Evolutionary conservation across 2,329 filamentous ascomycete species (phyloP).

Genomic region (Lachnellula suecica): DNA sequence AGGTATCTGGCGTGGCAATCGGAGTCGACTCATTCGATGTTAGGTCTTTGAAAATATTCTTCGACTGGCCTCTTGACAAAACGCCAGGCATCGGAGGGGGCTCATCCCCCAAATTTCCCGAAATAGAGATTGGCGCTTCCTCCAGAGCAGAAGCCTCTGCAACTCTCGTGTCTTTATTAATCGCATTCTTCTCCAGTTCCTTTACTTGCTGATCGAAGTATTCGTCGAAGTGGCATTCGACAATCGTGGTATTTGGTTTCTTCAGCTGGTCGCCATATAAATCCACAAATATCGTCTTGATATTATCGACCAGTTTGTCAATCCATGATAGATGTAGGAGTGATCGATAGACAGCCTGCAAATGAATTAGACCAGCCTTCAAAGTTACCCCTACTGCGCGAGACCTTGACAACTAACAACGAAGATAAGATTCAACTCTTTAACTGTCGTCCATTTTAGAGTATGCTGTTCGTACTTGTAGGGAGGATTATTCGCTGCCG

Average conservation of each 20-base stretch:
- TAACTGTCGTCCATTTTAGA: slow-evolving; percentile 87
- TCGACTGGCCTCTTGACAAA: slow-evolving; percentile 29
- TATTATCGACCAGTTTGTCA: slow-evolving; percentile 93
- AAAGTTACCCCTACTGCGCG: background rate
- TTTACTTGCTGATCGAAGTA: slow-evolving; percentile 94
- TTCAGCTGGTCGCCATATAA: slow-evolving; percentile 87
- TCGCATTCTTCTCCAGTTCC: slow-evolving; percentile 67
- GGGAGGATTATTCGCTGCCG: slow-evolving; percentile 64
- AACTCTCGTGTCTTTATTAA: slow-evolving; percentile 28
- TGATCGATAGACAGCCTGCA: slow-evolving; percentile 91
- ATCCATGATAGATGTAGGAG: slow-evolving; percentile 95
- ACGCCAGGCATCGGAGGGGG: slow-evolving; percentile 45
- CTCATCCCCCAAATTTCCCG: slow-evolving; percentile 39
- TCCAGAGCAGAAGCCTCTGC: slow-evolving; percentile 25
- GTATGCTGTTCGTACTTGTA: slow-evolving; percentile 95
- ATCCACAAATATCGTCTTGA: slow-evolving; percentile 86
- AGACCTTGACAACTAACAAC: slow-evolving; percentile 60
- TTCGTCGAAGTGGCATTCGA: slow-evolving; percentile 83
- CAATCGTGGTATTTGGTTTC: slow-evolving; percentile 72
- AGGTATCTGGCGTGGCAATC: slow-evolving; percentile 69
- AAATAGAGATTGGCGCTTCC: slow-evolving; percentile 21
- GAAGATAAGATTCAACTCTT: slow-evolving; percentile 93
- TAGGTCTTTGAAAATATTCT: slow-evolving; percentile 29
- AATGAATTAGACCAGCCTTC: background rate
- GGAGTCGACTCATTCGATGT: slow-evolving; percentile 61